A percentile compares a stretch with the other conserved stretches of the same genome.
These are phyloP conservation scores for Colletotrichum falcatum DNA, from an alignment of 2,329 filamentous ascomycete genomes.

Conservation along the genomic window DNA sequence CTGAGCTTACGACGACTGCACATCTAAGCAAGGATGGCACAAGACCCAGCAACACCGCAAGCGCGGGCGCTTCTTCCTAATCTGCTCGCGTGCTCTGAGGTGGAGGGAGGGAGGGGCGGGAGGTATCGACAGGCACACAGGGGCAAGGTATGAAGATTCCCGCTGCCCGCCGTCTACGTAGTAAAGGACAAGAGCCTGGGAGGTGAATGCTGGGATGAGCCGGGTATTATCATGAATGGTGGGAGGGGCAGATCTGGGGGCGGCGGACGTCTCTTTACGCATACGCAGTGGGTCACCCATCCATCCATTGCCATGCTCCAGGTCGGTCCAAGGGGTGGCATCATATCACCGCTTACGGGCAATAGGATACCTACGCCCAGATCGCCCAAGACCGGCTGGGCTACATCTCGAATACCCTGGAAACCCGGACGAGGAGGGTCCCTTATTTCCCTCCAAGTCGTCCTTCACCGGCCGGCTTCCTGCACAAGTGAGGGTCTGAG, in stretches of 20 bases:
- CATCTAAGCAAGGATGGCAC: conserved; percentile 40
- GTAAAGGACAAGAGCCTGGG: no score
- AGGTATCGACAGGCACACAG: not conserved
- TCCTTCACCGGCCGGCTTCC: not conserved
- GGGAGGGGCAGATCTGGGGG: not conserved
- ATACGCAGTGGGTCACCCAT: not conserved
- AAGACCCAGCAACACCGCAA: conserved; percentile 14
- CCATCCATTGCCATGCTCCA: not conserved
- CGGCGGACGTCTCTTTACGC: not conserved
- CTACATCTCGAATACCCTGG: conserved; percentile 28
- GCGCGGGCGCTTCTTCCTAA: no score
- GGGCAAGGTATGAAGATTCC: not conserved
- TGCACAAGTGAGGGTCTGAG: conserved; percentile 29
- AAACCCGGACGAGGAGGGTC: conserved; percentile 2
- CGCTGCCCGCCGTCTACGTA: not conserved
- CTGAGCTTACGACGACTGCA: conserved; percentile 40
- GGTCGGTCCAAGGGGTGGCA: not conserved
- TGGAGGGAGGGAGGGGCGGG: not conserved
- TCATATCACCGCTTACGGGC: not conserved
- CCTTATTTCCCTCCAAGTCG: not conserved
- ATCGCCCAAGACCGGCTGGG: conserved; percentile 24
- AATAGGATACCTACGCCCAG: conserved; percentile 11
- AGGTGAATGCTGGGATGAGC: conserved; percentile 18
- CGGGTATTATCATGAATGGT: conserved; percentile 9
- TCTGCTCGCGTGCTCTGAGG: not conserved